A percentile compares a stretch with the other conserved stretches of the same genome.
phyloP scores from a whole-genome alignment of 2,329 filamentous ascomycete genomes.

The Colletotrichum nymphaeae region DNA sequence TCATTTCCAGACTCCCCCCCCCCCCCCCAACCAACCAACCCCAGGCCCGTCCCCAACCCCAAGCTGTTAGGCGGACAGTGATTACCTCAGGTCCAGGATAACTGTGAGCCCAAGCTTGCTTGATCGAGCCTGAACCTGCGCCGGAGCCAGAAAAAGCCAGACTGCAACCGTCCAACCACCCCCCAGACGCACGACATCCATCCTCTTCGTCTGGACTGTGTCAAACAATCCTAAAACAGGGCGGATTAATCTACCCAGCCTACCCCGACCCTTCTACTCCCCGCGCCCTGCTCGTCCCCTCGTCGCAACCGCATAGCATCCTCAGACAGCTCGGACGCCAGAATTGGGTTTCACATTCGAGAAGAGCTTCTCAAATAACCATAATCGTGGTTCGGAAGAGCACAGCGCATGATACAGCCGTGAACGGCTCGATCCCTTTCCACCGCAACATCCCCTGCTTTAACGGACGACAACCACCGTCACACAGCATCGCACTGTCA shows the following conservation, averaged over 20 bases:
- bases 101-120: background rate
- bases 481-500: constrained; percentile 26
- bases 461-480: constrained; percentile 24
- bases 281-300: constrained; percentile 15
- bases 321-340: constrained; percentile 35
- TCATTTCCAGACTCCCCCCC: background rate
- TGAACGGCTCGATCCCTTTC: constrained; percentile 23
- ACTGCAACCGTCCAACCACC: constrained; percentile 11
- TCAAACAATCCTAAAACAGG: constrained; percentile 37
- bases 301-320: constrained; percentile 29
- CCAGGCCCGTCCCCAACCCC: background rate
- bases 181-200: constrained; percentile 30
- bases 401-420: constrained; percentile 21
- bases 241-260: constrained; percentile 16
- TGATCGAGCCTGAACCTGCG: background rate
- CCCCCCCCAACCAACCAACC: too few relatives aligned
- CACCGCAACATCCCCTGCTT: constrained; percentile 16
- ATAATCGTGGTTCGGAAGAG: constrained; percentile 17
- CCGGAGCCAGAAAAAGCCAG: background rate
- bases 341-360: constrained; percentile 36
- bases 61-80: background rate
- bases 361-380: constrained; percentile 29
- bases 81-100: background rate
- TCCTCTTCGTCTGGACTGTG: constrained; percentile 32
- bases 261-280: constrained; percentile 12